A percentile compares a stretch with the other conserved stretches of the same genome.
Evolutionary conservation across 1,284 basidiomycete genomes (phyloP).

Genomic region (Omphalotus olearius): DNA sequence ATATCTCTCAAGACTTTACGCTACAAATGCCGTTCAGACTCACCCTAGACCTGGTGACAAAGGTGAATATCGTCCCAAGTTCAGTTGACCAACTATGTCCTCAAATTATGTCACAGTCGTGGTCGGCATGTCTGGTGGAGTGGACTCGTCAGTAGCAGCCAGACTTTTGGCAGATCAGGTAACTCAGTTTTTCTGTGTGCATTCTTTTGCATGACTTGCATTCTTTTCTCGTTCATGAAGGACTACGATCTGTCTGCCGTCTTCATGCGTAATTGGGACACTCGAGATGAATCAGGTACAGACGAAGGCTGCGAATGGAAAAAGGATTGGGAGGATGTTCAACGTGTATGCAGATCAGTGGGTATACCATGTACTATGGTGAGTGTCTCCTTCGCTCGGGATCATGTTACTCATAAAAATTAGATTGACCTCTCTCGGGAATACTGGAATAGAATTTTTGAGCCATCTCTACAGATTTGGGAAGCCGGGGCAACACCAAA

Average conservation of each 20-base stretch:
- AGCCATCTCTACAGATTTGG: constrained; percentile 78
- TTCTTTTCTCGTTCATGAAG: constrained; percentile 27
- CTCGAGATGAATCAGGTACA: constrained; percentile 63
- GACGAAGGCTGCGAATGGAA: constrained; percentile 92
- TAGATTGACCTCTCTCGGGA: constrained; percentile 81
- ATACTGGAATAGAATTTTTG: constrained; percentile 89
- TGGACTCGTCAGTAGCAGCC: constrained; percentile 89
- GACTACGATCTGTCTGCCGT: constrained; percentile 82
- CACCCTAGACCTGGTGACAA: constrained; percentile 47
- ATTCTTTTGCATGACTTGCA: background rate
- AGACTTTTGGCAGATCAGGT: constrained; percentile 70
- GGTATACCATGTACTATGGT: constrained; percentile 71
- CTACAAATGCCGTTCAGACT: constrained; percentile 6
- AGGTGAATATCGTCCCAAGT: constrained; percentile 30
- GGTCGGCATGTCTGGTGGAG: constrained; percentile 94
- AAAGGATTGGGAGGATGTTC: constrained; percentile 91
- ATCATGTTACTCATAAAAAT: constrained; percentile 11
- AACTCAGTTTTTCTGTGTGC: constrained; percentile 7
- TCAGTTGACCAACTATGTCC: background rate
- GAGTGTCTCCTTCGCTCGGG: constrained; percentile 12
- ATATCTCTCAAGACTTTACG: background rate
- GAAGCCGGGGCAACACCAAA: constrained; percentile 82
- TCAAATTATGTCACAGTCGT: constrained; percentile 53
- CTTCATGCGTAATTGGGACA: constrained; percentile 97
- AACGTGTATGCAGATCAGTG: constrained; percentile 66